phyloP scores from a whole-genome alignment of 768 basidiomycete species.

The Tricholoma terreum region DNA sequence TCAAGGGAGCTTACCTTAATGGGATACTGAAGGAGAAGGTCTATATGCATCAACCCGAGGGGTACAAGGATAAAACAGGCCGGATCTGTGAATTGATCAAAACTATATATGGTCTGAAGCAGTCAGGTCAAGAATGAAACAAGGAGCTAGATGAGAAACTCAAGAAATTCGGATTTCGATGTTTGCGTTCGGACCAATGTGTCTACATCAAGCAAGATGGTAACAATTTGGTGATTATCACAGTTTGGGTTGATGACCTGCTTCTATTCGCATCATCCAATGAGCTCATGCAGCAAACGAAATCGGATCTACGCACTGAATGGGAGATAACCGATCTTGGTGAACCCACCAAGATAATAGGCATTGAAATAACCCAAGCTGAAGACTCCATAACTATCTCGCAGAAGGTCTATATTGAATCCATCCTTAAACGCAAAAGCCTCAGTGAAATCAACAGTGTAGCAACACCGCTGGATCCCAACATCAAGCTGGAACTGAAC shows the following conservation, averaged over 20 bases:
- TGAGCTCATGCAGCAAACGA: slow-evolving; percentile 3
- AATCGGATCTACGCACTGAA: background rate
- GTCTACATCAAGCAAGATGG: background rate
- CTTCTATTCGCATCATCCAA: slow-evolving; percentile 2
- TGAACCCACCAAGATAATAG: background rate
- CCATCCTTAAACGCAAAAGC: no score
- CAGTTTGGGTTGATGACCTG: slow-evolving; percentile 10
- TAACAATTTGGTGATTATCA: background rate
- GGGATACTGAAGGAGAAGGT: slow-evolving; percentile 19
- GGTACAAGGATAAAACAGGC: background rate
- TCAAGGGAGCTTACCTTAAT: slow-evolving; percentile 9
- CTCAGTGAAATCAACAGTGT: no score
- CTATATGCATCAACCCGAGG: slow-evolving; percentile 19
- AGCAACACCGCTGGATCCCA: no score
- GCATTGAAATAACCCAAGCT: background rate
- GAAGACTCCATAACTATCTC: no score
- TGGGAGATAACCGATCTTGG: slow-evolving; percentile 13
- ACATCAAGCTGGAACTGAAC: background rate
- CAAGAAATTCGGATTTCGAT: background rate
- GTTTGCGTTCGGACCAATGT: background rate
- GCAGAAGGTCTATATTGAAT: background rate
- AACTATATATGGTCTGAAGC: background rate
- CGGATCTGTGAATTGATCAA: background rate
- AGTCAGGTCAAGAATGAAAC: background rate
- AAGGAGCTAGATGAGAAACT: background rate